phyloP scores from a whole-genome alignment of 2,329 filamentous ascomycete species.

The Aureobasidium lini region DNA sequence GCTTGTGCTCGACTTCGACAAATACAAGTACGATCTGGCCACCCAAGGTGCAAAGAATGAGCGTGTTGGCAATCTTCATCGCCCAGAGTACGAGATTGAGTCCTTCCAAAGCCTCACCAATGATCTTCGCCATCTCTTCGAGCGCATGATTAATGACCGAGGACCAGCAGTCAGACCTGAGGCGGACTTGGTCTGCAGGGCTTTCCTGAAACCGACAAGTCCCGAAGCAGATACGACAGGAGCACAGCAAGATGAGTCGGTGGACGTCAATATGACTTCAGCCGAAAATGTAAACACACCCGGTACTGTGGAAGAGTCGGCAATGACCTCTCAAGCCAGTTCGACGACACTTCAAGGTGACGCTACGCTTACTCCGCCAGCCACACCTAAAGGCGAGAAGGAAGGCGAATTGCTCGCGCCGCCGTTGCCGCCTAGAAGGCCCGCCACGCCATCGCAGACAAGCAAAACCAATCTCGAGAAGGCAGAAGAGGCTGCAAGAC shows the following conservation, averaged over 20 bases:
- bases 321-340: background rate
- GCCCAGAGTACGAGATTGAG: slow-evolving; percentile 34
- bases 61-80: slow-evolving; percentile 65
- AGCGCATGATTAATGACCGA: slow-evolving; percentile 29
- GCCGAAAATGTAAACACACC: slow-evolving; percentile 1
- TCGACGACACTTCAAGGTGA: slow-evolving; percentile 13
- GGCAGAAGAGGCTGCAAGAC: slow-evolving; percentile 49
- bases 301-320: slow-evolving; percentile 18
- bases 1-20: slow-evolving; percentile 68
- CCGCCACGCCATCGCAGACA: slow-evolving; percentile 22
- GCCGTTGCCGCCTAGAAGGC: slow-evolving; percentile 50
- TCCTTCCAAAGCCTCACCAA: slow-evolving; percentile 29
- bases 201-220: slow-evolving; percentile 22
- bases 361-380: slow-evolving; percentile 23
- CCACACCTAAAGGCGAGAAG: slow-evolving; percentile 31
- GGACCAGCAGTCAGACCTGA: slow-evolving; percentile 26
- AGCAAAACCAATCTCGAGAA: slow-evolving; percentile 34
- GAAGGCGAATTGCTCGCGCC: slow-evolving; percentile 32
- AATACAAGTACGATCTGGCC: slow-evolving; percentile 60
- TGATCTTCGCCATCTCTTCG: slow-evolving; percentile 28
- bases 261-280: slow-evolving; percentile 12
- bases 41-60: slow-evolving; percentile 58
- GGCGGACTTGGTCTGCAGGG: slow-evolving; percentile 28
- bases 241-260: background rate
- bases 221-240: slow-evolving; percentile 1